Percentiles rank a stretch among this genome's conserved stretches.
Evolutionary conservation across 371 early-diverging fungal species (phyloP).

Genomic region (Coemansia sp.): DNA sequence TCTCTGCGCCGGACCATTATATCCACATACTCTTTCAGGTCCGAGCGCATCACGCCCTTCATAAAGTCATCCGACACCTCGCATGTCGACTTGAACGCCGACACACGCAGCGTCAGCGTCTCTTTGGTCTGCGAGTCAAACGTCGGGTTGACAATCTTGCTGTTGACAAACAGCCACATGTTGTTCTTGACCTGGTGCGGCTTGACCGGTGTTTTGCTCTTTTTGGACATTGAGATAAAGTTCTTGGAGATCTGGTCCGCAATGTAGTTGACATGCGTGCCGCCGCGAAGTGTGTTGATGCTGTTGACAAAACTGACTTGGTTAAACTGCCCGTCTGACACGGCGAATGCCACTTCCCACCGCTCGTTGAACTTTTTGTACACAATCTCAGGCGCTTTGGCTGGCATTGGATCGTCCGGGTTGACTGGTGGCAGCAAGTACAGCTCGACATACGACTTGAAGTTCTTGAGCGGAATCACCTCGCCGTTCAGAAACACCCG

Average conservation of each 20-base stretch:
- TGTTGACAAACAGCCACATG: slow-evolving; percentile 96
- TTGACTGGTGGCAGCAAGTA: slow-evolving; percentile 61
- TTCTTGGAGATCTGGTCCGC: slow-evolving; percentile 86
- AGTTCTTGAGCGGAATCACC: slow-evolving; percentile 78
- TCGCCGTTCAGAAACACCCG: slow-evolving; percentile 92
- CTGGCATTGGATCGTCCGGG: slow-evolving; percentile 36
- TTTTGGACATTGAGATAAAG: slow-evolving; percentile 73
- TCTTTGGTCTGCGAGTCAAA: slow-evolving; percentile 99
- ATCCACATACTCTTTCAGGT: slow-evolving; percentile 84
- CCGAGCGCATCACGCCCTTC: slow-evolving; percentile 74
- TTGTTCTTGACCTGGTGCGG: slow-evolving; percentile 90
- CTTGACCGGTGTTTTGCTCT: slow-evolving; percentile 73
- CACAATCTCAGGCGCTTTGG: slow-evolving; percentile 55
- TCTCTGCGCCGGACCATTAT: slow-evolving; percentile 81
- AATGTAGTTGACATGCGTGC: slow-evolving; percentile 92
- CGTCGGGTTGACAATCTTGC: slow-evolving; percentile 96
- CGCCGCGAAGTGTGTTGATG: slow-evolving; percentile 98
- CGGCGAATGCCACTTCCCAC: slow-evolving; percentile 97
- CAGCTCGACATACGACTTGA: slow-evolving; percentile 90
- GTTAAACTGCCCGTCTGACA: slow-evolving; percentile 94
- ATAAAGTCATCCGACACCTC: slow-evolving; percentile 79
- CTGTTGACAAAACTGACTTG: slow-evolving; percentile 98
- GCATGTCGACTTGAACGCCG: slow-evolving; percentile 91
- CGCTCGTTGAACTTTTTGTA: slow-evolving; percentile 76
- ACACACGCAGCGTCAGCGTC: slow-evolving; percentile 84